Evolutionary conservation across 768 basidiomycete genomes (phyloP), one percentile per base, ranked within the genome.

Genomic region (Serendipita indica): DNA sequence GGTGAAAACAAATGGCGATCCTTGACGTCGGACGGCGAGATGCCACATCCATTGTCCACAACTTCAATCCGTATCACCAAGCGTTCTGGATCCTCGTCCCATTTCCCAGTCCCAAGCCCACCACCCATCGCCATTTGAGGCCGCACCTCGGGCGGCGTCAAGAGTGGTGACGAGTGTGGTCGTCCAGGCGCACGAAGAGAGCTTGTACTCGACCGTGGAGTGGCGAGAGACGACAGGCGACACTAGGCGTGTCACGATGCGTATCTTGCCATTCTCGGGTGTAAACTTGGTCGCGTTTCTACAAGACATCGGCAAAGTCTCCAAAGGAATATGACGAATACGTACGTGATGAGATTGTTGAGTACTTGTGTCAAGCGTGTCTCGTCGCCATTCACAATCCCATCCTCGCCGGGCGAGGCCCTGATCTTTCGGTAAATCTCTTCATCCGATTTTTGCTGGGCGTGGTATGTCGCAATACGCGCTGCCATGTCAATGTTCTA

Each of bases 11-110:
- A 60, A 0, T 63, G 61, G 32, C 63, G 62, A 22, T 73, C 71
- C 12, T 67, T 66, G 28, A 73, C 66, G 57, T 75, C 74, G 18
- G 64, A 61, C 54, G 67, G 66, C 45, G 62, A 64, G 61, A 75
- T 66, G 1, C 73, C 74, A 10, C 73, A 72, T 57, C 74, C 74
- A 3, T 72, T 73, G 60, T 75, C 74, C 32, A 67, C 65, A 4
- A 75, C 66, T 60, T 74, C 73, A 22, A 75, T 70, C 22, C 74
- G 66, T 16, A 74, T 68, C 32, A 75, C 64, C 54, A 71, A 67
- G 3, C 54, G 60, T 37, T 62, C 58, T 13, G 34, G 12, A 25
- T 33, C 18, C 5, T 30, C 34, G 6, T 35, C 33, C 34, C 57
- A 37, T 57, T 27, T 46, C 7, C 43, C 43, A 10, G 43, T 14